Conservation (phyloP, 148 eudicot species). For the Arctostaphylos glauca region DNA sequence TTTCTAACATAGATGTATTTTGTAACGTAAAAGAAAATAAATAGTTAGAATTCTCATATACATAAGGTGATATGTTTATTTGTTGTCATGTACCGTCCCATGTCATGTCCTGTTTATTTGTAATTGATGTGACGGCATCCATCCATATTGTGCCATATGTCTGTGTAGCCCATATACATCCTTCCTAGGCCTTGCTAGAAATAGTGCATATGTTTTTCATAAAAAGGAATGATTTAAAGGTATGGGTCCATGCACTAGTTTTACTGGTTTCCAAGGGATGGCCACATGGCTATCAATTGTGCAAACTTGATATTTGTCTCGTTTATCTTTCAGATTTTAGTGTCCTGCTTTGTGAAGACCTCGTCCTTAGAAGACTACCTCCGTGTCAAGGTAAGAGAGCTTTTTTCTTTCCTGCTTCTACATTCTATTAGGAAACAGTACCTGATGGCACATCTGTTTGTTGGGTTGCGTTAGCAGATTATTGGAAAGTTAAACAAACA, state of each 20-base stretch:
- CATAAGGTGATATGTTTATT: background rate
- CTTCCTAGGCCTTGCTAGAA: background rate
- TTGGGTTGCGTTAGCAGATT: background rate
- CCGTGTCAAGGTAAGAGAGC: background rate
- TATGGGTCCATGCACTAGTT: background rate
- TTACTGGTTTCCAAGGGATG: background rate
- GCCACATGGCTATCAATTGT: background rate
- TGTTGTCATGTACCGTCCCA: background rate
- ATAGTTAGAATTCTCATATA: background rate
- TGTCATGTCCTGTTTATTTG: slow-evolving; percentile 1
- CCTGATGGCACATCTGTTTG: background rate
- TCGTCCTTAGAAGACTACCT: background rate
- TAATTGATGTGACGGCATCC: background rate
- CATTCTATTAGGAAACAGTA: background rate
- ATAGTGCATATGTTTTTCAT: background rate
- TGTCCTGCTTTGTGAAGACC: slow-evolving; percentile 11
- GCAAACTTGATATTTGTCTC: slow-evolving; percentile 1
- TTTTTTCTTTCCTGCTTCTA: background rate
- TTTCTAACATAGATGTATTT: background rate
- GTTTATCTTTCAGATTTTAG: background rate
- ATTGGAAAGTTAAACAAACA: background rate
- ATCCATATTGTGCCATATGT: background rate
- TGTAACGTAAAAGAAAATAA: background rate
- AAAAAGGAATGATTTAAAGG: background rate
- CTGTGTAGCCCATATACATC: background rate